Base-by-base conservation (phyloP, 2,329 filamentous ascomycete species). In the Microdochium trichocladiopsis region DNA sequence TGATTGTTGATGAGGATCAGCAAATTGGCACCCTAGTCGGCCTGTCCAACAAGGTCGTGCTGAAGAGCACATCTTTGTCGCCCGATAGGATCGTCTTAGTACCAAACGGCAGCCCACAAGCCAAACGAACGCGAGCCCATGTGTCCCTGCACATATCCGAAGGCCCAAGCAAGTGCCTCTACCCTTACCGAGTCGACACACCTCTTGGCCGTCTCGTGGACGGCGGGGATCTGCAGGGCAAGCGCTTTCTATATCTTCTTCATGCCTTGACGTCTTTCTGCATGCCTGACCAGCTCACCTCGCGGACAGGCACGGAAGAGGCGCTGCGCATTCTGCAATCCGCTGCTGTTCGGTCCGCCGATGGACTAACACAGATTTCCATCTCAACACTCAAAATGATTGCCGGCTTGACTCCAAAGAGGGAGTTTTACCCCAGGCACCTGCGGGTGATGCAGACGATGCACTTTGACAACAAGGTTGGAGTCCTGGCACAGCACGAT, bases 231-330 rank as follows among this genome's bases (percentile, higher is more conserved):
- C 48, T 83, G 0, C 69, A 74, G 11, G 79, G 77, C 60, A 79
- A 76, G 50, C 64, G 86, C 0, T 70, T 74, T 18, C 64, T 81
- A 0, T 67, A 67, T 9, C 76, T 77, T 25, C 61, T 85, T 0
- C 80, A 85, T 55, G 79, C 75, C 0, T 52, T 82, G 0, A 84
- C 81, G 0, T 78, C 79, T 0, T 71, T 72, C 49, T 78, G 70
- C 24, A 62, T 81, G 0, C 73, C 75, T 0, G 80, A 84, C 56
- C 64, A 63, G 0, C 65, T 83, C 0, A 79, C 74, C 0, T 48
- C 58, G 0, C 62, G 64, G 4, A 84, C 78, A 0, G 82, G 82
- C 0, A 81, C 78, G 0, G 80, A 85, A 55, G 62, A 77, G 47
- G 77, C 79, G 0, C 57, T 84, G 0, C 56, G 59, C 0, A 77